Percentiles rank a stretch among this genome's conserved stretches.
Conservation (phyloP, 768 basidiomycete genomes). For the Paxillus ammoniavirescens region DNA sequence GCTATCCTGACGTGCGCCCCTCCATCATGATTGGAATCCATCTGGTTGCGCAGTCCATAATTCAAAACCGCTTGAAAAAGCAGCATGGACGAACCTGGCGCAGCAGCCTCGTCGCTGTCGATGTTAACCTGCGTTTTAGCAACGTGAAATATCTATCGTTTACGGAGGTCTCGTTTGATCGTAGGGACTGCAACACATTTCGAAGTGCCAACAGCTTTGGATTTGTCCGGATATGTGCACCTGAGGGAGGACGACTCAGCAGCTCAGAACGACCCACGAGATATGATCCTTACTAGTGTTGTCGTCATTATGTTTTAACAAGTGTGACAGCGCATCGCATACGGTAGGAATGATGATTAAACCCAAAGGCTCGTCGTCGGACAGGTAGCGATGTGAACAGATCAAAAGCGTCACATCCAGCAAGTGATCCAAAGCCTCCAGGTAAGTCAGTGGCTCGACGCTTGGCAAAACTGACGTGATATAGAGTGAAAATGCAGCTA, state of each 20-base stretch:
- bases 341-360: conserved; percentile 48
- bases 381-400: conserved; percentile 41
- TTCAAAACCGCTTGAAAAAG: neutral
- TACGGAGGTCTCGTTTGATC: conserved; percentile 9
- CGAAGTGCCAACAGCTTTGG: conserved; percentile 53
- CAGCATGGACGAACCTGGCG: conserved; percentile 21
- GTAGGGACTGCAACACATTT: conserved; percentile 35
- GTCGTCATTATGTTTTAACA: conserved; percentile 32
- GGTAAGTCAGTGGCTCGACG: conserved; percentile 37
- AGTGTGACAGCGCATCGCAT: conserved; percentile 45
- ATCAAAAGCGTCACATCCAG: conserved; percentile 49
- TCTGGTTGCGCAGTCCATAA: conserved; percentile 8
- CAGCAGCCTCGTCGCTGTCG: conserved; percentile 25
- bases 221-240: conserved; percentile 1
- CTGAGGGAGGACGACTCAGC: conserved; percentile 31
- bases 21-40: neutral
- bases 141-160: conserved; percentile 24
- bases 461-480: conserved; percentile 28
- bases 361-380: conserved; percentile 50
- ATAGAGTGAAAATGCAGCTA: conserved; percentile 50
- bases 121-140: conserved; percentile 33
- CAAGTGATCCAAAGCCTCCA: conserved; percentile 47
- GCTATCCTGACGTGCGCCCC: neutral
- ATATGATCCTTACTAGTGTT: conserved; percentile 25
- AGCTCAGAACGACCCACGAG: neutral